Evolutionary conservation across 2,329 filamentous ascomycete species (phyloP), one percentile per base, ranked within the genome.

Genomic region (Trichoderma sp.): DNA sequence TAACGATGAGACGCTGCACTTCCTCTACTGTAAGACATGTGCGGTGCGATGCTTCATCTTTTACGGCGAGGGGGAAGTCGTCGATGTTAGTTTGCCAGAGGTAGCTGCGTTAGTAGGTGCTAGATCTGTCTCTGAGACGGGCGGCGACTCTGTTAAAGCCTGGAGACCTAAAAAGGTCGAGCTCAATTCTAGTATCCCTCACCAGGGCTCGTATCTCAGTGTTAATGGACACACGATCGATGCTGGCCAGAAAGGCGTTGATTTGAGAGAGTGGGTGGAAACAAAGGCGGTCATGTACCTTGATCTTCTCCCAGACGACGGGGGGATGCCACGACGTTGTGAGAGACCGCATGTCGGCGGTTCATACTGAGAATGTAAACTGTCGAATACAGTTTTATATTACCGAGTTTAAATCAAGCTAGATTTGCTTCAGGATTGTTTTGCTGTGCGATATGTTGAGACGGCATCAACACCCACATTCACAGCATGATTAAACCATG

Each of bases 11-110:
- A 68, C 64, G 5, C 71, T 75, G 7, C 78, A 79, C 64, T 84
- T 79, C 75, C 79, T 81, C 68, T 85, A 83, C 69, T 85, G 83
- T 73, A 79, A 77, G 60, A 79, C 68, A 0, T 85, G 84, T 68
- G 83, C 80, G 0, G 79, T 81, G 13, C 73, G 81, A 3, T 80
- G 80, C 64, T 82, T 86, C 71, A 78, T 75, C 5, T 74, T 82
- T 15, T 68, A 70, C 54, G 80, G 80, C 0, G 70, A 77, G 34
- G 75, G 77, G 2, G 79, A 79, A 69, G 57, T 71, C 7, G 69
- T 71, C 1, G 70, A 75, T 4, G 70, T 73, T 1, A 74, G 74
- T 22, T 54, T 76, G 9, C 70, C 50, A 5, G 63, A 35, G 10
- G 57, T 72, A 10, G 71, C 70, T 5, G 61, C 71, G 5, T 45